A percentile compares a stretch with the other conserved stretches of the same genome.
phyloP scores from a whole-genome alignment of 1,139 yeast genomes.

The Blastobotrys indianensis region DNA sequence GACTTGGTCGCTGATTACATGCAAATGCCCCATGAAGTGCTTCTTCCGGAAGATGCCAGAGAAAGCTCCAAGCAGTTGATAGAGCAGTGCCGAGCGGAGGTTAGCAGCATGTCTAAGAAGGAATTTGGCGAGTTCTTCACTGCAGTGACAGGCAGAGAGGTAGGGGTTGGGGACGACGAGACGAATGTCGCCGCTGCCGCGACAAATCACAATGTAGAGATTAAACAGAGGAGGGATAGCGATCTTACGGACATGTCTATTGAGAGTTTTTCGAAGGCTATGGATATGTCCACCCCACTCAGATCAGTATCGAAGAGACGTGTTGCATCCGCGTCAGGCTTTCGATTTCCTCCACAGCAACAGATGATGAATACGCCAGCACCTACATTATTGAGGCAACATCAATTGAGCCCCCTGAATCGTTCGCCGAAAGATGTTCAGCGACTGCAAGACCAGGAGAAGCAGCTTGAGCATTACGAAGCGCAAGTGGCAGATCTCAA shows the following conservation, averaged over 20 bases:
- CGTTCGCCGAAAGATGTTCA: slow-evolving; percentile 8
- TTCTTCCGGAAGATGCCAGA: slow-evolving; percentile 5
- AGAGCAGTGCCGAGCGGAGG: neutral
- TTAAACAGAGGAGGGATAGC: neutral
- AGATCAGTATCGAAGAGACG: neutral
- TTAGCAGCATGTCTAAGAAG: slow-evolving; percentile 4
- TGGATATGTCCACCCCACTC: slow-evolving; percentile 5
- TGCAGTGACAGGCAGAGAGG: slow-evolving; percentile 8
- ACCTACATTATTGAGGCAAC: neutral
- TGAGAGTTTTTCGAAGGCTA: neutral
- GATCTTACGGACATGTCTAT: neutral
- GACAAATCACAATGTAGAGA: neutral
- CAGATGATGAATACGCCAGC: neutral
- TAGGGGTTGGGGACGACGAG: slow-evolving; percentile 1
- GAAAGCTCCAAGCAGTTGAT: slow-evolving; percentile 1
- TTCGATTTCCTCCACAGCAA: neutral
- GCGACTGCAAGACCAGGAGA: slow-evolving; percentile 14
- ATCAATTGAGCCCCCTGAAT: neutral
- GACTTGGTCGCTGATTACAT: slow-evolving; percentile 9
- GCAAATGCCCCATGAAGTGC: slow-evolving; percentile 3
- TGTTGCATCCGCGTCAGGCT: neutral
- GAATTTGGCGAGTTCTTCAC: slow-evolving; percentile 12
- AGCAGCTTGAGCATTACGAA: slow-evolving; percentile 16
- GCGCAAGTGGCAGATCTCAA: slow-evolving; percentile 12
- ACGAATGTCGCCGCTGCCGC: neutral